Evolutionary conservation across 352 stramenopile species (phyloP).

Genomic region (Pythium phragmiticola): DNA sequence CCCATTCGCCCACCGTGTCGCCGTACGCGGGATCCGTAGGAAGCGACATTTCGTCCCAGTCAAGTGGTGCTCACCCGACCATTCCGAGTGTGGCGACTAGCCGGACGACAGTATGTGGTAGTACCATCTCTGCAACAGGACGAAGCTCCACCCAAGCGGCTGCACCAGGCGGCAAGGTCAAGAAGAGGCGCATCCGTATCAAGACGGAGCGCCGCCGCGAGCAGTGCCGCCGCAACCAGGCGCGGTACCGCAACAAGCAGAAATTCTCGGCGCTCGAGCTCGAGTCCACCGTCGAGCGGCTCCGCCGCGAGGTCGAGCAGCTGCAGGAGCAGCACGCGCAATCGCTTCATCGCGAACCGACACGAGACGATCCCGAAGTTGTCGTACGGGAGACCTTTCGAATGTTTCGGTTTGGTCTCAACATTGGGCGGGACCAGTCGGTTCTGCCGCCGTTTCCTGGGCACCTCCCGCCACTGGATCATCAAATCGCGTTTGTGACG

Average conservation of each 20-base stretch:
- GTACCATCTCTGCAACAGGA: background rate
- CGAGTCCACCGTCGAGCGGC: slow-evolving; percentile 30
- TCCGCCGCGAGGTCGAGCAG: slow-evolving; percentile 37
- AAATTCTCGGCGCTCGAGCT: slow-evolving; percentile 33
- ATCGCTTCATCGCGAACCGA: background rate
- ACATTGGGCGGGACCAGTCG: background rate
- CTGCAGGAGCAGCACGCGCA: slow-evolving; percentile 25
- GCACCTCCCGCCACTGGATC: background rate
- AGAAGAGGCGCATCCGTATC: slow-evolving; percentile 35
- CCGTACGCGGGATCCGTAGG: background rate
- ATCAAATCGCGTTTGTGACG: slow-evolving; percentile 17
- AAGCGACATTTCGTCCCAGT: background rate
- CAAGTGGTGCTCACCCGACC: background rate
- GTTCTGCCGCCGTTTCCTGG: background rate
- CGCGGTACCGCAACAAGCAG: slow-evolving; percentile 57
- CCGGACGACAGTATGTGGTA: background rate
- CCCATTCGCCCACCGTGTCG: background rate
- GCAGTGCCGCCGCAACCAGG: slow-evolving; percentile 59
- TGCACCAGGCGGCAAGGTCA: background rate
- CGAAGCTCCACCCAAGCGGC: background rate
- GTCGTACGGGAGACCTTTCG: slow-evolving; percentile 26
- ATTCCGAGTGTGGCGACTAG: background rate
- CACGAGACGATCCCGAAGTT: background rate
- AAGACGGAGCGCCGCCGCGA: slow-evolving; percentile 49
- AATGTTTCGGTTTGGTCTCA: slow-evolving; percentile 28